Evolutionary conservation across 176 grass and related monocot species (phyloP).

Genomic region (Ampelocalamus luodianensis): DNA sequence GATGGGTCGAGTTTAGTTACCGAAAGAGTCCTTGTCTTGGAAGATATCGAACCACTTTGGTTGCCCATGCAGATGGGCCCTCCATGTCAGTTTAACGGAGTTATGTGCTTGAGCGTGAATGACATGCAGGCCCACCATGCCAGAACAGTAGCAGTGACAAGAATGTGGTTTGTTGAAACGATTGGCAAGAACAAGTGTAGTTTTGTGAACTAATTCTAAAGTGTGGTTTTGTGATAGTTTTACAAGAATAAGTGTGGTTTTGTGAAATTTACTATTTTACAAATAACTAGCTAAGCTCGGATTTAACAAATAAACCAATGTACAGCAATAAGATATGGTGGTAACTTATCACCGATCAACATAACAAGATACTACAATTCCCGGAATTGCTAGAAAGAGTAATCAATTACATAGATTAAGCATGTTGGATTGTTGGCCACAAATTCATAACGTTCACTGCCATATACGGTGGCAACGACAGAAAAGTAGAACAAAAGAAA

Average conservation of each 20-base stretch:
- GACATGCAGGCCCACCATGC: accelerated
- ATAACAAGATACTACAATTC: background rate
- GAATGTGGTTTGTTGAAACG: background rate
- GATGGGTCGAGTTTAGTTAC: no score
- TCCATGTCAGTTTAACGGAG: accelerated
- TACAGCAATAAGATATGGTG: background rate
- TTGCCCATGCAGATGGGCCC: accelerated
- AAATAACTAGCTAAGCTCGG: background rate
- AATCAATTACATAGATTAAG: slow-evolving; percentile 6
- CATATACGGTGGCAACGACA: slow-evolving; percentile 29
- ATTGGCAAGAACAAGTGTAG: background rate
- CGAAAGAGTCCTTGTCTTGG: no score
- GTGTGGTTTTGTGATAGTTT: background rate
- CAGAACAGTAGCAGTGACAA: accelerated
- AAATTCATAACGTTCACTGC: slow-evolving; percentile 34
- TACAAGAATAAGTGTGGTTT: background rate
- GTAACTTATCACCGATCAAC: background rate
- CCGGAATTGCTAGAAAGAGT: background rate
- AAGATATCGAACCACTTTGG: accelerated
- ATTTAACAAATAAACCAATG: background rate
- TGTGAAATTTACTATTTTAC: background rate
- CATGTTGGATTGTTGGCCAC: background rate
- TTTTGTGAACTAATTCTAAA: background rate
- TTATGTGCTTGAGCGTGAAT: background rate
- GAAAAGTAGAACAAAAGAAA: background rate